These are phyloP conservation scores for Termitomyces sp. DNA, from an alignment of 768 basidiomycete species.

Conservation along the genomic window DNA sequence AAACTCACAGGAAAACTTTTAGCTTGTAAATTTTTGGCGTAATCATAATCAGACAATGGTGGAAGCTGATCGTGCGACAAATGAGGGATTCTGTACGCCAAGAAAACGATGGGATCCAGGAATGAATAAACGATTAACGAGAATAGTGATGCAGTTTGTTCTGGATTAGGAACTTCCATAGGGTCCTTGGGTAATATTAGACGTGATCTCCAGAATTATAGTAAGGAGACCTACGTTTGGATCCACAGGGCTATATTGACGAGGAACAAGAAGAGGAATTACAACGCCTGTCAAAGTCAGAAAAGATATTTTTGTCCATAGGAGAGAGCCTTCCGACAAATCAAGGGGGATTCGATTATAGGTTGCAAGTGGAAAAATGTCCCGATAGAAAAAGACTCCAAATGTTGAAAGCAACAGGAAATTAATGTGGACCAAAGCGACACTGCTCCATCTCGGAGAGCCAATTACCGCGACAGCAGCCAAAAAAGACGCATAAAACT, in stretches of 20 bases:
- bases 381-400: conserved; percentile 53
- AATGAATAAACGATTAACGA: conserved; percentile 48
- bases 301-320: conserved; percentile 55
- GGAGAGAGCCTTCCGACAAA: conserved; percentile 39
- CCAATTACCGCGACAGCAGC: conserved; percentile 40
- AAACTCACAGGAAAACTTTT: conserved; percentile 30
- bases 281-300: conserved; percentile 43
- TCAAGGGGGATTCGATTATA: conserved; percentile 53
- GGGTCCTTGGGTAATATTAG: conserved; percentile 28
- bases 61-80: conserved; percentile 54
- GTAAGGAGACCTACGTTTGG: conserved; percentile 30
- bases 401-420: conserved; percentile 47
- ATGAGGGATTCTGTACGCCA: conserved; percentile 46
- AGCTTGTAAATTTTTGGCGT: conserved; percentile 25
- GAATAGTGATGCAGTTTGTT: conserved; percentile 50
- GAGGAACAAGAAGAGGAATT: conserved; percentile 55
- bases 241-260: conserved; percentile 58
- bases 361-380: conserved; percentile 59
- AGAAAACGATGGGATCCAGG: conserved; percentile 51
- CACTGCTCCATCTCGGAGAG: conserved; percentile 33
- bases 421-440: conserved; percentile 46
- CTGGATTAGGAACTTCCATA: conserved; percentile 36
- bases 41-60: conserved; percentile 64
- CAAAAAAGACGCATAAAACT: conserved; percentile 47
- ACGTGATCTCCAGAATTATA: not conserved